Base-by-base conservation (phyloP, 2,329 filamentous ascomycete genomes). In the Simplicillium aogashimaense region DNA sequence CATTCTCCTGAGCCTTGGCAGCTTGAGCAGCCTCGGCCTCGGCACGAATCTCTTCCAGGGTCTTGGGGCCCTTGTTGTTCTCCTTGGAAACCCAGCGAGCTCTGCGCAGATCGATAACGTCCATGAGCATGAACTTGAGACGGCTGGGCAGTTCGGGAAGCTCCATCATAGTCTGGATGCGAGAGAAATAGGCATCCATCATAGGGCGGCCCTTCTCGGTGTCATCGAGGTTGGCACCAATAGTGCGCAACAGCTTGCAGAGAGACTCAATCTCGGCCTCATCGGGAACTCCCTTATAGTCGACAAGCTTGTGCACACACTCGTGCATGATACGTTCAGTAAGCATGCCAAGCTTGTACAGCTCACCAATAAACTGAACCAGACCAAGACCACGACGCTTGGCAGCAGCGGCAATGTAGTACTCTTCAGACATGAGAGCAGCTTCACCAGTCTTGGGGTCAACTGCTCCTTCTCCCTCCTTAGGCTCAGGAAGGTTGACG, bases 251-350 rank as follows among this genome's bases (percentile, higher is more conserved):
- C 47, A 98, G 74, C 67, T 94, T 95, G 54, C 83, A 88, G 63
- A 98, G 79, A 51, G 87, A 94, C 72, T 98, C 92, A 45, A 98
- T 83, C 61, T 95, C 89, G 40, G 90, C 86, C 66, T 98, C 92
- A 53, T 98, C 92, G 35, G 92, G 92, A 45, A 87, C 70, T 46
- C 86, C 88, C 56, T 90, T 83, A 64, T 94, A 97, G 66, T 98
- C 90, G 50, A 98, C 86, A 47, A 98, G 77, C 66, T 94, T 95
- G 69, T 88, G 83, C 20, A 98, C 88, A 75, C 92, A 98, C 65
- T 95, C 87, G 70, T 98, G 90, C 92, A 98, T 98, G 66, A 98
- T 98, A 61, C 90, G 86, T 63, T 95, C 86, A 45, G 92, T 98
- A 63, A 98, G 76, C 92, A 98, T 98, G 60, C 84, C 82, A 45